A percentile compares a stretch with the other conserved stretches of the same genome.
phyloP scores from a whole-genome alignment of 2,329 filamentous ascomycete species.

The Aspergillus novofumigatus region DNA sequence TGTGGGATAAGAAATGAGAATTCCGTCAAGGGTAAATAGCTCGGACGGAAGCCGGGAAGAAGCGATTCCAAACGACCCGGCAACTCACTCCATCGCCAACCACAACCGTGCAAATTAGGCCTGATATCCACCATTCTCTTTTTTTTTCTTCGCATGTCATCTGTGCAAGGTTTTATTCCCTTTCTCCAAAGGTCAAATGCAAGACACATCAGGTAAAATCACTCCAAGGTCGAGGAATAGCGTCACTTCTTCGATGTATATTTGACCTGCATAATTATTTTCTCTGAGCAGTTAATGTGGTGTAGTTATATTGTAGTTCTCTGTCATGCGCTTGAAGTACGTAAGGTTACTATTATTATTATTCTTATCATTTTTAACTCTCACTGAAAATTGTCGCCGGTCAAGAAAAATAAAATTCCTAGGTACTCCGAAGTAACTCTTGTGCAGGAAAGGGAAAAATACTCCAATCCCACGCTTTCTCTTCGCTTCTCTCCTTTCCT shows the following conservation, averaged over 20 bases:
- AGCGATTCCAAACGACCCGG: slow-evolving; percentile 14
- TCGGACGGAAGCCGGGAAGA: slow-evolving; percentile 12
- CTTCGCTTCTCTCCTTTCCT: neutral
- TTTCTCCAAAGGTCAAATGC: neutral
- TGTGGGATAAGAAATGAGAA: neutral
- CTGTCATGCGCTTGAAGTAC: neutral
- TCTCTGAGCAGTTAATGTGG: neutral
- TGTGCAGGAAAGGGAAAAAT: neutral
- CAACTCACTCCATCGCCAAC: slow-evolving; percentile 8
- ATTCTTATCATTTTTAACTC: neutral
- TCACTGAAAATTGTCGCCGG: slow-evolving; percentile 13
- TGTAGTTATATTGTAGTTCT: neutral
- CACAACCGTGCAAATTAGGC: slow-evolving; percentile 11
- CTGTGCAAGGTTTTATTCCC: neutral
- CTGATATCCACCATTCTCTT: slow-evolving; percentile 11
- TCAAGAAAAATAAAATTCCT: slow-evolving; percentile 8
- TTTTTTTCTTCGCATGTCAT: slow-evolving; percentile 3
- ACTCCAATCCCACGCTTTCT: slow-evolving; percentile 6
- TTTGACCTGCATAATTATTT: neutral
- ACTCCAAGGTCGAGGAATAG: neutral
- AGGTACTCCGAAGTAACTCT: neutral
- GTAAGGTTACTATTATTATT: too few relatives aligned
- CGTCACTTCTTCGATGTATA: neutral
- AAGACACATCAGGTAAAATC: neutral
- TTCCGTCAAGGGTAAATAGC: neutral